Conservation (phyloP, 805 yeast species). For the Komagataella populi region DNA sequence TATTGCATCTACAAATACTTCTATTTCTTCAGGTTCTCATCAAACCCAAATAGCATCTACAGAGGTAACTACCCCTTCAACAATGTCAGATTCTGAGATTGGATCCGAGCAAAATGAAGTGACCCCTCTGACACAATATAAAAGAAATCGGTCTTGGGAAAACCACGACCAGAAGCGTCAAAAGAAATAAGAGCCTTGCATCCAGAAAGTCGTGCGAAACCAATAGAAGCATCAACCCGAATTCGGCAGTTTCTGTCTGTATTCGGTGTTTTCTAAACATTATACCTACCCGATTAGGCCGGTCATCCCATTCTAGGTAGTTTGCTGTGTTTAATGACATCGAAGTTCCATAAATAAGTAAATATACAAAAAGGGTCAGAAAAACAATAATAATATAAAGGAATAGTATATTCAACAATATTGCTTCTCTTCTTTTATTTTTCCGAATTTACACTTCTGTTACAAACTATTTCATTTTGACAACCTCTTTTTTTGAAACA, state of each 20-base stretch:
- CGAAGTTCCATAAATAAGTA: neutral
- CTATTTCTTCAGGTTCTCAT: neutral
- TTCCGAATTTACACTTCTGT: neutral
- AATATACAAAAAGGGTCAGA: neutral
- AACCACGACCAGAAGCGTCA: slow-evolving; percentile 1
- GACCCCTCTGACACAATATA: neutral
- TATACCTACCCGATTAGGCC: neutral
- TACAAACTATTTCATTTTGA: neutral
- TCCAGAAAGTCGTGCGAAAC: neutral
- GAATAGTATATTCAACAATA: neutral
- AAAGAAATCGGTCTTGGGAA: neutral
- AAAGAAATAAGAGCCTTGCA: neutral
- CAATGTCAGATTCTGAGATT: neutral
- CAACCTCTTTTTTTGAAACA: neutral
- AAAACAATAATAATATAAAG: neutral
- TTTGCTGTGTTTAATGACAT: neutral
- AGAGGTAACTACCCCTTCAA: neutral
- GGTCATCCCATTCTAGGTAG: neutral
- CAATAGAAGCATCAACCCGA: neutral
- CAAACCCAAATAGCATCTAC: neutral
- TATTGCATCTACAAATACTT: neutral
- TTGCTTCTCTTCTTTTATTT: neutral
- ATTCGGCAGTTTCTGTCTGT: neutral
- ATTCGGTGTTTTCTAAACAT: neutral
- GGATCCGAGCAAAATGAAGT: neutral